Base-by-base conservation (phyloP, 148 eudicot species). In the Fallopia convolvulus region DNA sequence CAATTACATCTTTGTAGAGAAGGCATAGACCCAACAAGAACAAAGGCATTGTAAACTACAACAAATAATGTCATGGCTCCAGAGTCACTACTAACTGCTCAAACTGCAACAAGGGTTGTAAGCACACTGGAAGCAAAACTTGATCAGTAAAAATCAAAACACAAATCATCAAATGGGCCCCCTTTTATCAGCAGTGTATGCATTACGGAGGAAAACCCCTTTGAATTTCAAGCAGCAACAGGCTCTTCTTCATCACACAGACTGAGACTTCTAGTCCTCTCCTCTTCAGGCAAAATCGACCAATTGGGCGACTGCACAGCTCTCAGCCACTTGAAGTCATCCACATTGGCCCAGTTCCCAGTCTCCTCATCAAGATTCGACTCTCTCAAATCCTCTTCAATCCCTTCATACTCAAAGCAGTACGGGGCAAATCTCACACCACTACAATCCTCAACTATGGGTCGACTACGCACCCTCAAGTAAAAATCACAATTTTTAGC, bases 231-330 rank as follows among this genome's bases (percentile, higher is more conserved):
- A 44, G 47, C 8, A 44, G 10, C 55, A 15, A 52, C 20, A 15
- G 58, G 58, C 66, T 60, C 33, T 56, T 85, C 90, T 1, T 56
- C 58, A 80, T 65, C 74, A 17, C 80, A 82, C 32, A 87, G 79
- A 73, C 77, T 75, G 76, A 87, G 78, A 33, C 47, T 61, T 75
- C 6, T 4, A 30, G 86, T 75, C 21, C 90, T 85, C 72, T 88
- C 94, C 77, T 80, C 77, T 75, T 88, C 94, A 0, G 88, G 97
- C 79, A 93, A 77, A 83, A 91, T 61, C 12, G 90, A 85, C 98
- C 98, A 93, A 80, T 93, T 91, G 0, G 97, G 94, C 68, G 97
- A 91, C 56, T 88, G 94, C 75, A 88, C 86, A 52, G 97, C 98
- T 79, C 89, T 81, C 80, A 91, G 75, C 97, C 98, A 93, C 81